Evolutionary conservation across 257 asterid genomes (phyloP).

Genomic region (Capsicum pubescens): DNA sequence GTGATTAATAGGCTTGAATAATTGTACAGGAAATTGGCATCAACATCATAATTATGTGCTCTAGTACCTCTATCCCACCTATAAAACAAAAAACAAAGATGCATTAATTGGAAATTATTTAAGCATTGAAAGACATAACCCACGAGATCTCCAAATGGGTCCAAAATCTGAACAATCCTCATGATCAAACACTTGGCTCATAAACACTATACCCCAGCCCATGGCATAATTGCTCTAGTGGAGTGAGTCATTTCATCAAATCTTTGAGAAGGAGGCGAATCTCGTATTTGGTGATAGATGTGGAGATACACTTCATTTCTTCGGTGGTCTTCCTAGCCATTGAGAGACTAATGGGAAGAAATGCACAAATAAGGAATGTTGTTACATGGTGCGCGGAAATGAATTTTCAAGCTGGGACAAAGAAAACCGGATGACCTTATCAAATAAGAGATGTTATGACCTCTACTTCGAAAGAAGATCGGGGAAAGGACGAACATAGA

Average conservation of each 20-base stretch:
- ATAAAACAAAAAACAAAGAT: background rate
- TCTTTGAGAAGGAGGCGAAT: background rate
- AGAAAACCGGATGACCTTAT: too few relatives aligned
- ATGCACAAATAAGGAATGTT: background rate
- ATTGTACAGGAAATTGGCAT: background rate
- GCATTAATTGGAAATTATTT: background rate
- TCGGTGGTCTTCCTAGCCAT: fast-evolving
- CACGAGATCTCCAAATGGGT: background rate
- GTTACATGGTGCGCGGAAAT: too few relatives aligned
- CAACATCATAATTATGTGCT: constrained; percentile 4
- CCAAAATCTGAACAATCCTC: background rate
- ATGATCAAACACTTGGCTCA: background rate
- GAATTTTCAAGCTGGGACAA: too few relatives aligned
- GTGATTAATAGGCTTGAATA: background rate
- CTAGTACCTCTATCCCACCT: background rate
- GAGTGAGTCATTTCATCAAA: background rate
- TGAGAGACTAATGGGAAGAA: background rate
- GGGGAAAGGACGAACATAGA: too few relatives aligned
- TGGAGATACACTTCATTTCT: background rate
- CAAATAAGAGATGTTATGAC: too few relatives aligned
- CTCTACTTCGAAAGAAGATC: too few relatives aligned
- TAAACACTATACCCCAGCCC: background rate
- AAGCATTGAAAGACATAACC: constrained; percentile 1
- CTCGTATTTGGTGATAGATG: background rate
- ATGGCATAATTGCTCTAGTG: background rate